phyloP scores from a whole-genome alignment of 345 rosid species.

The Salix koriyanagi region DNA sequence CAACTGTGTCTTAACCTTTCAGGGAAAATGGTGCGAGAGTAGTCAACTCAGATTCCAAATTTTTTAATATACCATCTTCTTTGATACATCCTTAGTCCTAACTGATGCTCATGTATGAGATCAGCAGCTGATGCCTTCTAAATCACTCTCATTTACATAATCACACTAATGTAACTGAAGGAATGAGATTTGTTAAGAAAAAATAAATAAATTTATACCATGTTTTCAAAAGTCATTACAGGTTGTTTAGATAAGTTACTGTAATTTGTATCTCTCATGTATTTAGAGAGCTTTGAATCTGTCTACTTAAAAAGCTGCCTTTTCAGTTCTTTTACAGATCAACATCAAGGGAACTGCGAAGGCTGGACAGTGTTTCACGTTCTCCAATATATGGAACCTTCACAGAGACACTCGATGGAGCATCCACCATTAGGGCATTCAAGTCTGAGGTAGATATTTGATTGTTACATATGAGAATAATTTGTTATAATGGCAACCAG shows the following conservation, averaged over 20 bases:
- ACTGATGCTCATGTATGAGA: not conserved
- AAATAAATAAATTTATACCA: not conserved
- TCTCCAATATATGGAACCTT: constrained; percentile 90
- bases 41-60: not conserved
- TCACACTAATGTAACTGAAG: not conserved
- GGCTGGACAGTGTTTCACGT: constrained; percentile 89
- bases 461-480: not conserved
- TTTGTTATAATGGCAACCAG: not conserved
- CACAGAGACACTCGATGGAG: constrained; percentile 84
- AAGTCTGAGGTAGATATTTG: constrained; percentile 57
- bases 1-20: no score
- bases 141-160: not conserved
- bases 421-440: constrained; percentile 89
- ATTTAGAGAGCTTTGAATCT: not conserved
- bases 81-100: not conserved
- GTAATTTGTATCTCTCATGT: no score
- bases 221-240: no score
- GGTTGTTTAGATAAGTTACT: no score
- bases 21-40: no score
- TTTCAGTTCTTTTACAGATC: constrained; percentile 92
- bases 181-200: not conserved
- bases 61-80: not conserved
- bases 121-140: not conserved
- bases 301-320: constrained; percentile 24
- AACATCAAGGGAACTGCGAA: constrained; percentile 85